phyloP scores from a whole-genome alignment of 805 yeast genomes.

The Hagleromyces aurorensis region DNA sequence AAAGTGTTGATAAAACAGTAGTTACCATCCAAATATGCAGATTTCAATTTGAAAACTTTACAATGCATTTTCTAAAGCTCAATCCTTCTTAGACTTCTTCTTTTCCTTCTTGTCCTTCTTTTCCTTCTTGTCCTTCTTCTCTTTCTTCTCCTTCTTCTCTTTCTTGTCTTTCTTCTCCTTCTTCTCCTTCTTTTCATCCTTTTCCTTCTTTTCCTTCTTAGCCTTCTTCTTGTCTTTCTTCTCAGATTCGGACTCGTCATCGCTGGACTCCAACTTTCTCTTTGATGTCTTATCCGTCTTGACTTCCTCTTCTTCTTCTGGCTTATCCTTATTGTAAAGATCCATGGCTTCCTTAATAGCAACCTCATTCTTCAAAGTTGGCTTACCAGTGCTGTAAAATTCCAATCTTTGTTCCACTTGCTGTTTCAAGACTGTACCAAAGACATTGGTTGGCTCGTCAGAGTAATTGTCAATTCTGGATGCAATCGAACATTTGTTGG shows the following conservation, averaged over 20 bases:
- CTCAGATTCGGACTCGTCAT: constrained; percentile 31
- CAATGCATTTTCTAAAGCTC: too few species aligned
- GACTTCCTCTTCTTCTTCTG: constrained; percentile 33
- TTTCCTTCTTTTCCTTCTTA: constrained; percentile 36
- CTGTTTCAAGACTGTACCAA: constrained; percentile 84
- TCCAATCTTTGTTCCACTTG: constrained; percentile 97
- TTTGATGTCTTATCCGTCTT: constrained; percentile 23
- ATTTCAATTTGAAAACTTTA: constrained; percentile 1
- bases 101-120: constrained; percentile 39
- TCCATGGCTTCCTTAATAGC: constrained; percentile 90
- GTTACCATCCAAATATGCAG: too few species aligned
- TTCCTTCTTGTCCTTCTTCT: constrained; percentile 43
- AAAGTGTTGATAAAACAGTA: too few species aligned
- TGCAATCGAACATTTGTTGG: constrained; percentile 98
- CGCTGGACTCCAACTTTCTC: constrained; percentile 29
- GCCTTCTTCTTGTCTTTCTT: constrained; percentile 14
- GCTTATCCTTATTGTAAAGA: constrained; percentile 43
- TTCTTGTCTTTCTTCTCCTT: constrained; percentile 46
- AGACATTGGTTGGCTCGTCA: constrained; percentile 84
- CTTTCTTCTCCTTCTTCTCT: constrained; percentile 42
- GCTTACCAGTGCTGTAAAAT: constrained; percentile 92
- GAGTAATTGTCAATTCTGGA: constrained; percentile 97
- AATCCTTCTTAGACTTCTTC: constrained; percentile 32
- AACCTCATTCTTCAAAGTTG: constrained; percentile 93
- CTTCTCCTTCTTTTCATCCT: constrained; percentile 42